Conservation (phyloP, 306 rosid species). For the Prunus armeniaca region DNA sequence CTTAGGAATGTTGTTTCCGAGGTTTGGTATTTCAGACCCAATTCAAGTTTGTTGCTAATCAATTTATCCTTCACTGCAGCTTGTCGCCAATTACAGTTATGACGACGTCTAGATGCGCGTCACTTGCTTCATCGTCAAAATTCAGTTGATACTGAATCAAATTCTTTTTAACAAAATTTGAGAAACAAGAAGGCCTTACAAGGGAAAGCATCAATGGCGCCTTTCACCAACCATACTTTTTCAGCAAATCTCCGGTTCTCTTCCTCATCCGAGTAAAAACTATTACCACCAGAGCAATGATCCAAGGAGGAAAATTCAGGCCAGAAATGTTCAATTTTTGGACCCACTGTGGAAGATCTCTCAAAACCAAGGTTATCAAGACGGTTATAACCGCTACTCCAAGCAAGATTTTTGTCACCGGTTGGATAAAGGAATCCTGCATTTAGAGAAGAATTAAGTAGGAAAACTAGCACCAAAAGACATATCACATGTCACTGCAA, state of each 20-base stretch:
- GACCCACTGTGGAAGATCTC: slow-evolving; percentile 66
- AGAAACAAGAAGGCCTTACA: not conserved
- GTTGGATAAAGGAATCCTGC: slow-evolving; percentile 79
- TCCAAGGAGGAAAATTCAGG: slow-evolving; percentile 80
- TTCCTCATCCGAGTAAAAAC: slow-evolving; percentile 87
- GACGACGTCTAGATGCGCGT: too few relatives aligned
- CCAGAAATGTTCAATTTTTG: slow-evolving; percentile 51
- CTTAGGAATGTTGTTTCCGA: too few relatives aligned
- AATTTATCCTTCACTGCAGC: too few relatives aligned
- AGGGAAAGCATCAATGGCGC: not conserved
- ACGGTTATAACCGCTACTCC: slow-evolving; percentile 64
- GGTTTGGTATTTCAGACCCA: too few relatives aligned
- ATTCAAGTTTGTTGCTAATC: too few relatives aligned
- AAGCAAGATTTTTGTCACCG: slow-evolving; percentile 67
- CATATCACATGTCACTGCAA: not conserved
- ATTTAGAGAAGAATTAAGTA: slow-evolving; percentile 2
- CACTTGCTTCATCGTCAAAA: too few relatives aligned
- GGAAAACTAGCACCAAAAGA: not conserved
- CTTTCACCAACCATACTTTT: slow-evolving; percentile 54
- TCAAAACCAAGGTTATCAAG: slow-evolving; percentile 49
- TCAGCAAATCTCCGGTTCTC: slow-evolving; percentile 64
- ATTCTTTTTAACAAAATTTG: slow-evolving; percentile 3
- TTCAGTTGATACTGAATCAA: not conserved
- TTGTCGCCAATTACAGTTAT: too few relatives aligned
- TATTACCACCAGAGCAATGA: slow-evolving; percentile 78